phyloP scores from a whole-genome alignment of 2,329 filamentous ascomycete genomes.

The Pyricularia grisea region DNA sequence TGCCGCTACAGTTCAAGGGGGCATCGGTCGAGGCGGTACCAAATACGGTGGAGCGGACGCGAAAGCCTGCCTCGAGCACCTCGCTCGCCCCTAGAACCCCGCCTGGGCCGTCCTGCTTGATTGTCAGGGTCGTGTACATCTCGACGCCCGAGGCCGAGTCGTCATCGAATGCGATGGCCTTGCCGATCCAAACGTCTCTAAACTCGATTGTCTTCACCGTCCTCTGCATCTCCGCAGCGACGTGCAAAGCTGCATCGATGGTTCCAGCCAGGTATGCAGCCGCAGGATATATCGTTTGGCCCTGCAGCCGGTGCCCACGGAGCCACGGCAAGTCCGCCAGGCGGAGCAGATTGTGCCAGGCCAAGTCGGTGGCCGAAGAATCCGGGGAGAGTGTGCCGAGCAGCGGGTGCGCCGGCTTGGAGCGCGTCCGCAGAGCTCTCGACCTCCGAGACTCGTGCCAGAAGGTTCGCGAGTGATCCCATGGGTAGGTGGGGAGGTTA shows the following conservation, averaged over 20 bases:
- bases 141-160: neutral
- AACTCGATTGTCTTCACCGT: neutral
- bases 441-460: constrained; percentile 9
- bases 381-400: constrained; percentile 6
- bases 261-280: neutral
- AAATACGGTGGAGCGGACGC: neutral
- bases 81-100: neutral
- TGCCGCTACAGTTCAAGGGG: neutral
- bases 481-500: constrained; percentile 8
- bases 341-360: constrained; percentile 16
- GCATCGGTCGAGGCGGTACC: neutral
- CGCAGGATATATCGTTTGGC: constrained; percentile 26
- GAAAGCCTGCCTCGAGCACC: neutral
- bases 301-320: constrained; percentile 22
- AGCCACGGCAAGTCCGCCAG: constrained; percentile 26
- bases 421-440: neutral
- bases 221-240: neutral
- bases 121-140: neutral
- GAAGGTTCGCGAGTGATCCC: constrained; percentile 6
- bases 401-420: constrained; percentile 7
- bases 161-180: neutral
- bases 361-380: constrained; percentile 14
- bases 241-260: constrained; percentile 4
- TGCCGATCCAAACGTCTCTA: neutral
- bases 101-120: neutral